phyloP scores from a whole-genome alignment of 768 basidiomycete species.

The Phanerochaete sordida region DNA sequence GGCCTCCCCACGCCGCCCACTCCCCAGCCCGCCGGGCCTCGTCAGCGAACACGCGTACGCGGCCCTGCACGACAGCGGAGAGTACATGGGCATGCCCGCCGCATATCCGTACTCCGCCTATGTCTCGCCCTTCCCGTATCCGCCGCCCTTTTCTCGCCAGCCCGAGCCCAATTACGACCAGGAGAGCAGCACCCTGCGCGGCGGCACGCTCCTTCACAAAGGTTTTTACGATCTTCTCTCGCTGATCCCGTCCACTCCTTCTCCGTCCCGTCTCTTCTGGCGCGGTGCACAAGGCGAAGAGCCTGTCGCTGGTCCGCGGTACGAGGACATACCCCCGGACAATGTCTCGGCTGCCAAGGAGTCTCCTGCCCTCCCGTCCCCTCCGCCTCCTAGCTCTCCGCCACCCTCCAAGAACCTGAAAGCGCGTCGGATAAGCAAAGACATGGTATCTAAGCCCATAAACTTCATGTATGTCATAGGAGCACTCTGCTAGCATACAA shows the following conservation, averaged over 20 bases:
- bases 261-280: conserved; percentile 65
- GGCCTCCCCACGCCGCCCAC: conserved; percentile 26
- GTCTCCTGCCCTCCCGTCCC: conserved; percentile 24
- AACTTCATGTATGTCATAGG: conserved; percentile 71
- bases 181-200: conserved; percentile 49
- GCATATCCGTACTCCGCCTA: conserved; percentile 21
- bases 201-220: conserved; percentile 76
- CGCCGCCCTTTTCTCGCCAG: conserved; percentile 17
- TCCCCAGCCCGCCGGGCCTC: conserved; percentile 27
- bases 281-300: conserved; percentile 26
- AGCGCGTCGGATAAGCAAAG: conserved; percentile 73
- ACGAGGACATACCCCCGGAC: conserved; percentile 50
- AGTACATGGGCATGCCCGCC: conserved; percentile 14
- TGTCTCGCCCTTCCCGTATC: conserved; percentile 35
- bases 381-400: conserved; percentile 29
- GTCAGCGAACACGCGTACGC: conserved; percentile 1
- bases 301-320: conserved; percentile 60
- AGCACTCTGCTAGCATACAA: conserved; percentile 9
- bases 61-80: neutral
- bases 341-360: conserved; percentile 17
- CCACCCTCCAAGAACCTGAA: conserved; percentile 40
- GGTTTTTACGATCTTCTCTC: conserved; percentile 88
- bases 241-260: conserved; percentile 64
- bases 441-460: conserved; percentile 83
- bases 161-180: conserved; percentile 31